Evolutionary conservation across 768 basidiomycete genomes (phyloP).

Genomic region (Clavaria fumosa): DNA sequence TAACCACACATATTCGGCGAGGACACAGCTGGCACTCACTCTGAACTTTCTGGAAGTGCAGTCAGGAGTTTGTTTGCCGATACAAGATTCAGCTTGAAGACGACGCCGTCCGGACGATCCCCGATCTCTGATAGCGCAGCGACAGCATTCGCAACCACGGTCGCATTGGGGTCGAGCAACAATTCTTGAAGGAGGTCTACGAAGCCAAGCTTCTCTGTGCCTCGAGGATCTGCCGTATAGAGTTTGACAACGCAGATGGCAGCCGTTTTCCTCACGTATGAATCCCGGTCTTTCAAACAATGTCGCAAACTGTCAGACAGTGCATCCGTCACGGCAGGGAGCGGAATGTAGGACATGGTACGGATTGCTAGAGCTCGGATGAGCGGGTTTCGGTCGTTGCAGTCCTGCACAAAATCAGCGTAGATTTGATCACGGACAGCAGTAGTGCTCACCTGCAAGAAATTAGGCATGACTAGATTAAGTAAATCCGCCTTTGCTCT

Average conservation of each 20-base stretch:
- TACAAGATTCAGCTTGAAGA: conserved; percentile 75
- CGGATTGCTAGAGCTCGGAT: conserved; percentile 95
- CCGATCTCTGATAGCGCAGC: conserved; percentile 95
- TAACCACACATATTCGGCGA: conserved; percentile 8
- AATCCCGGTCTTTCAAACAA: conserved; percentile 85
- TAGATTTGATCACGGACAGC: conserved; percentile 4
- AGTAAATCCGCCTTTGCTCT: conserved; percentile 88
- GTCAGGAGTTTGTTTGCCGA: conserved; percentile 82
- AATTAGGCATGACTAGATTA: conserved; percentile 78
- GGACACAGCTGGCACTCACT: conserved; percentile 40
- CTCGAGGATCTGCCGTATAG: conserved; percentile 74
- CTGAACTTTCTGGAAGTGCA: conserved; percentile 90
- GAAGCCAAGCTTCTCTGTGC: conserved; percentile 81
- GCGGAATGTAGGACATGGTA: conserved; percentile 98
- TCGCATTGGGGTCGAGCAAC: conserved; percentile 87
- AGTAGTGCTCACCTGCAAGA: conserved; percentile 54
- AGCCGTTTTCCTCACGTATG: conserved; percentile 97
- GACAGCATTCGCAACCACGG: conserved; percentile 94
- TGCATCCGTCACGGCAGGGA: conserved; percentile 73
- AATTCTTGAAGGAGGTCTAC: conserved; percentile 84
- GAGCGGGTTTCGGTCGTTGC: conserved; percentile 88
- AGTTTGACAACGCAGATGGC: conserved; percentile 96
- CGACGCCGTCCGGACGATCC: conserved; percentile 87
- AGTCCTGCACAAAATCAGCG: conserved; percentile 47
- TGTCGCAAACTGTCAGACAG: conserved; percentile 84